Conservation (phyloP, 768 basidiomycete species). For the Gloeopeniophorella convolvens region DNA sequence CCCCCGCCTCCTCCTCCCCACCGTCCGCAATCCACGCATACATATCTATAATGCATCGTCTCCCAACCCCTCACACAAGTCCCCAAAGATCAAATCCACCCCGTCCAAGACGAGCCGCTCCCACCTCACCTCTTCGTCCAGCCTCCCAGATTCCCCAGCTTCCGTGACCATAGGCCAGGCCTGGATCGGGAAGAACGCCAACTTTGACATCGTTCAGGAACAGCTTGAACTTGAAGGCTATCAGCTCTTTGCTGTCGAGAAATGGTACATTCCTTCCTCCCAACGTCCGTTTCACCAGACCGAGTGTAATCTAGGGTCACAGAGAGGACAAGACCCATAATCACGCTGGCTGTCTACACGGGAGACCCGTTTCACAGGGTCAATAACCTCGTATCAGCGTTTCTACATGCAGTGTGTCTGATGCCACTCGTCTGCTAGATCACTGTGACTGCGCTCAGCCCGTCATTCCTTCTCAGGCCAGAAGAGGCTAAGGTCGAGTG, state of each 20-base stretch:
- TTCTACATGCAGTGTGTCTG: not conserved
- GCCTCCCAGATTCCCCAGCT: not conserved
- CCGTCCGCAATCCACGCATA: constrained; percentile 11
- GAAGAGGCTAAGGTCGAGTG: constrained; percentile 47
- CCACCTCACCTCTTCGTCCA: constrained; percentile 11
- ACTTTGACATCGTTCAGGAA: constrained; percentile 45
- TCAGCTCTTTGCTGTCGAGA: constrained; percentile 84
- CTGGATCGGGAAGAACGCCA: constrained; percentile 42
- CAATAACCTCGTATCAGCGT: not conserved
- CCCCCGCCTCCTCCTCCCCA: constrained; percentile 20
- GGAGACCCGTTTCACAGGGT: constrained; percentile 66
- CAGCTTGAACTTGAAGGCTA: constrained; percentile 51
- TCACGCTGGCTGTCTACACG: constrained; percentile 68
- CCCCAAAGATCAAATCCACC: constrained; percentile 9
- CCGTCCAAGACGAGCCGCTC: constrained; percentile 16
- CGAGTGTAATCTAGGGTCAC: constrained; percentile 45
- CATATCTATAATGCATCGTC: not conserved
- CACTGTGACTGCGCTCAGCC: constrained; percentile 49
- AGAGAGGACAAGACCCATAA: constrained; percentile 52
- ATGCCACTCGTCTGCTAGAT: constrained; percentile 36
- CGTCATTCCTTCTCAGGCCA: constrained; percentile 35
- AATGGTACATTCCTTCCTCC: constrained; percentile 46
- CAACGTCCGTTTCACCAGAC: not conserved
- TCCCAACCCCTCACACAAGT: constrained; percentile 1
- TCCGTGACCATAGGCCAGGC: constrained; percentile 13